A percentile compares a stretch with the other conserved stretches of the same genome.
These are phyloP conservation scores for Parascedosporium putredinis DNA, from an alignment of 2,329 filamentous ascomycete genomes.

Conservation along the genomic window DNA sequence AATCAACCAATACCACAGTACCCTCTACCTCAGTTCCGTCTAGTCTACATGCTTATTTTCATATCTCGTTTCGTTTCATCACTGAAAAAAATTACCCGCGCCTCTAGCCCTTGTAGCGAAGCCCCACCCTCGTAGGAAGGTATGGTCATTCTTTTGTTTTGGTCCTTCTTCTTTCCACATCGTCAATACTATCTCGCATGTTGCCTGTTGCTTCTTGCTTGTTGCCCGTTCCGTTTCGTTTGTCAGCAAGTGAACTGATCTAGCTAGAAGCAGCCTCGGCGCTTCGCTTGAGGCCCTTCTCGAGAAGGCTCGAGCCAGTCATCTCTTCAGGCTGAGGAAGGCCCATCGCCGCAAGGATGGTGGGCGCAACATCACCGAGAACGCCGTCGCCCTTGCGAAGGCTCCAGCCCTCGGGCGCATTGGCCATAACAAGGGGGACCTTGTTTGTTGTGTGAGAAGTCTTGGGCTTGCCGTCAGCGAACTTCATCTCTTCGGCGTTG, in stretches of 20 bases:
- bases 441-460: conserved; percentile 97
- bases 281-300: conserved; percentile 41
- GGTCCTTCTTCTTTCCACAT: neutral
- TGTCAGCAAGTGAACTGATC: neutral
- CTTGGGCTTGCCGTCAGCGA: conserved; percentile 89
- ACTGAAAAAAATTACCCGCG: neutral
- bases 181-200: no score
- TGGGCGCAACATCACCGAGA: conserved; percentile 96
- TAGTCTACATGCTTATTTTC: neutral
- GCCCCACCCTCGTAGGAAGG: no score
- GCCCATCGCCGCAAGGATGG: conserved; percentile 82
- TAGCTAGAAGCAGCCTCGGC: neutral
- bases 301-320: conserved; percentile 74
- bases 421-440: conserved; percentile 96
- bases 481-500: conserved; percentile 99
- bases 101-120: no score
- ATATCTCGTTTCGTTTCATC: neutral
- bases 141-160: neutral
- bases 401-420: conserved; percentile 81
- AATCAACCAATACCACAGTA: no score
- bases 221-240: no score
- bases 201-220: no score
- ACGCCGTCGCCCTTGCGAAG: conserved; percentile 78
- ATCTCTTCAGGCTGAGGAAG: conserved; percentile 84
- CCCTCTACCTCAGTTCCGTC: neutral